phyloP scores from a whole-genome alignment of 106 monocot species.

The Platanthera zijinensis region DNA sequence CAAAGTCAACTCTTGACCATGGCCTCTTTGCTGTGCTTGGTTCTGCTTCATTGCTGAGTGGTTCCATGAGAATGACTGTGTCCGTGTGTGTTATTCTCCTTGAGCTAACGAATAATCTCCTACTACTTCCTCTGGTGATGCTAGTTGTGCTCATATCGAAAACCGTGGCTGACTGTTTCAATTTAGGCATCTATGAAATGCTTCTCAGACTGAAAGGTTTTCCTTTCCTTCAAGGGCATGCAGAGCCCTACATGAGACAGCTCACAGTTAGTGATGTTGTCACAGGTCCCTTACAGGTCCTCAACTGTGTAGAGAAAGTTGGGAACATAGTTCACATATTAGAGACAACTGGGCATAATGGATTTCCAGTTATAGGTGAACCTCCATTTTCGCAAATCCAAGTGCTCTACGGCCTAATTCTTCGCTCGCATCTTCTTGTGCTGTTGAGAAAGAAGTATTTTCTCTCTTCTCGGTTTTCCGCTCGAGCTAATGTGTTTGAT shows the following conservation, averaged over 20 bases:
- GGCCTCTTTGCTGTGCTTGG: slow-evolving; percentile 46
- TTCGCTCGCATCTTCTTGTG: slow-evolving; percentile 46
- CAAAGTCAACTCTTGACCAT: slow-evolving; percentile 32
- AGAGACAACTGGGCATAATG: slow-evolving; percentile 27
- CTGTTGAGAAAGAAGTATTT: slow-evolving; percentile 44
- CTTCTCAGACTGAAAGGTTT: slow-evolving; percentile 40
- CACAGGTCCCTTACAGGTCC: slow-evolving; percentile 31
- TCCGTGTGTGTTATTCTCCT: slow-evolving; percentile 25
- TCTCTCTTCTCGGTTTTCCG: background rate
- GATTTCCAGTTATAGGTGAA: slow-evolving; percentile 25
- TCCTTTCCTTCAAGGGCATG: slow-evolving; percentile 36
- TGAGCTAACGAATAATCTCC: slow-evolving; percentile 28
- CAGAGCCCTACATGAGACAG: slow-evolving; percentile 54
- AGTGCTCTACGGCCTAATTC: slow-evolving; percentile 37
- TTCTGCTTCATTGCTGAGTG: slow-evolving; percentile 22
- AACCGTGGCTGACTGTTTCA: slow-evolving; percentile 48
- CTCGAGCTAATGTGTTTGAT: background rate
- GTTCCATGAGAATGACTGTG: slow-evolving; percentile 29
- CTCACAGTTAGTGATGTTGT: slow-evolving; percentile 46
- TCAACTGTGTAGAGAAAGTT: slow-evolving; percentile 45
- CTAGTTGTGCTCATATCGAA: slow-evolving; percentile 31
- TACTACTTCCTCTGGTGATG: slow-evolving; percentile 29
- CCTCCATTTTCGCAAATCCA: slow-evolving; percentile 28
- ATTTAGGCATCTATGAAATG: slow-evolving; percentile 38
- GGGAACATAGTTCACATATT: slow-evolving; percentile 37